Evolutionary conservation across 176 grass and related monocot species (phyloP), one percentile per base, ranked within the genome.

Genomic region (Olyra latifolia): DNA sequence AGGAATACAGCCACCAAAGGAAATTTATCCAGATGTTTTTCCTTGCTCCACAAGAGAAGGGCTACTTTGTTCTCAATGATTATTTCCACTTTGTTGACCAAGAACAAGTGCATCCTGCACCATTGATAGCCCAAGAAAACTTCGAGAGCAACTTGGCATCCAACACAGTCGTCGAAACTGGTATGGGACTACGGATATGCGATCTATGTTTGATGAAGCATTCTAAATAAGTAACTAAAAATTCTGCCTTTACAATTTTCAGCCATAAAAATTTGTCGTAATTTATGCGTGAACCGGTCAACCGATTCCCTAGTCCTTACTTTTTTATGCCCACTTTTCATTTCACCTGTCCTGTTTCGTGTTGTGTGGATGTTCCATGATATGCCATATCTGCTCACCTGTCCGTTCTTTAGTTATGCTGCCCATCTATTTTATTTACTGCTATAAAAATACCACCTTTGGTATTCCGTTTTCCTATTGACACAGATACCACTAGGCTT

Each of bases 41-140:
- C 76, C 87, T 99, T 77, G 97, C 97, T 2, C 97, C 97, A 0
- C 97, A 99, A 69, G 96, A 99, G 82, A 95, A 99, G 77, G 97
- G 97, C 29, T 99, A 91, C 77, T 99, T 93, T 91, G 91, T 99
- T 64, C 92, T 99, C 56, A 99, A 91, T 52, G 97, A 99, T 88
- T 91, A 95, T 74, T 93, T 95, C 63, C 93, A 99, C 50, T 89
- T 96, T 15, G 90, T 99, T 68, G 93, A 99, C 71, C 83, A 93
- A 87, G 97, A 99, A 75, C 88, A 95, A 61, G 72, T 91, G 69
- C 93, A 93, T 17, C 85, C 77, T 56, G 45, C 82, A 44, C 72
- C 80, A 9, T 27, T 81, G 45, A 76, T 83, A 24, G 39, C 83
- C 23, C 83, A 78, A 44, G 86, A 92, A n/a, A 78, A 67, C 41